Conservation (phyloP, 768 basidiomycete genomes). For the Leccinum longicurvipes region DNA sequence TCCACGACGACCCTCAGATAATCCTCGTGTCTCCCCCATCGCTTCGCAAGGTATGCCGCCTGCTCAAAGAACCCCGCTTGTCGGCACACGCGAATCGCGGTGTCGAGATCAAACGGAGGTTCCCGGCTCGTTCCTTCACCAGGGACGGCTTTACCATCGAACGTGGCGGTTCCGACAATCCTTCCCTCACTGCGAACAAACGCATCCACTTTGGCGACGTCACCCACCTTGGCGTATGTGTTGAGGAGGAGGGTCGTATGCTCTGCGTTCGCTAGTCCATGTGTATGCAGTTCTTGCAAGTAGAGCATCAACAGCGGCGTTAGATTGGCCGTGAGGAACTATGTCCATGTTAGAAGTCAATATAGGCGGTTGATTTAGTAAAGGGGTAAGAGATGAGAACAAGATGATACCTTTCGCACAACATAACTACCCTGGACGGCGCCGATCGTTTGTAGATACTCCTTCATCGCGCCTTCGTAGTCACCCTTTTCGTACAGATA, state of each 20-base stretch:
- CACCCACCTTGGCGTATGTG: conserved; percentile 96
- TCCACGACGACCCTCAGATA: conserved; percentile 93
- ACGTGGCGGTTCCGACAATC: conserved; percentile 27
- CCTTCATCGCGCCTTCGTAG: conserved; percentile 90
- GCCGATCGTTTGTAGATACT: conserved; percentile 89
- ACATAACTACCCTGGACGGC: conserved; percentile 92
- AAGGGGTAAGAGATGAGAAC: background rate
- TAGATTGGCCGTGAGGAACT: conserved; percentile 96
- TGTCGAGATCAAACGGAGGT: conserved; percentile 94
- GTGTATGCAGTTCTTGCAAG: conserved; percentile 89
- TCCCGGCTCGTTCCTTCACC: conserved; percentile 52
- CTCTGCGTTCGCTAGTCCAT: conserved; percentile 89
- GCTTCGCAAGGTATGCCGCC: conserved; percentile 88
- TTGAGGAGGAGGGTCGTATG: conserved; percentile 96
- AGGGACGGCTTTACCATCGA: conserved; percentile 17
- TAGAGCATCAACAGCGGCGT: conserved; percentile 95
- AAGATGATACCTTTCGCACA: conserved; percentile 77
- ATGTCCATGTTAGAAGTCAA: conserved; percentile 1
- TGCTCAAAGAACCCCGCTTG: conserved; percentile 97
- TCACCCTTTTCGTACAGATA: conserved; percentile 88
- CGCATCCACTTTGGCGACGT: conserved; percentile 79
- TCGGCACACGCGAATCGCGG: conserved; percentile 93
- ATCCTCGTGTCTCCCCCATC: conserved; percentile 89
- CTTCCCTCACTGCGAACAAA: conserved; percentile 89
- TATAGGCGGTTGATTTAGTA: background rate